Percentiles rank a stretch among this genome's conserved stretches.
Evolutionary conservation across 495 filamentous ascomycete species (phyloP).

Genomic region (Xylaria venustula): DNA sequence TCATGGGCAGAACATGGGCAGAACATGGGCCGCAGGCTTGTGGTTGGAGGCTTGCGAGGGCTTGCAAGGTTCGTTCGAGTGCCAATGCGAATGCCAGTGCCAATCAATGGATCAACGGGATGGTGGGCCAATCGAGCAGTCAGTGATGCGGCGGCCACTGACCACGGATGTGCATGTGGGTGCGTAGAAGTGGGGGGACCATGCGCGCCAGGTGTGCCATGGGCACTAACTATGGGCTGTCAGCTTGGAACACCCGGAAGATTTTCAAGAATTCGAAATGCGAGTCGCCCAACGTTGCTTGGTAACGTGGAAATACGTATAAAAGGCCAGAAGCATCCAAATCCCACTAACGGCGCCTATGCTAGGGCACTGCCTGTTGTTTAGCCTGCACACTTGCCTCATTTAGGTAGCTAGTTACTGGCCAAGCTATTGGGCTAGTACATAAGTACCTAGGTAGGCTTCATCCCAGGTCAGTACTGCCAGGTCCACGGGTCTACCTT

Average conservation of each 20-base stretch:
- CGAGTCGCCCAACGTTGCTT: background rate
- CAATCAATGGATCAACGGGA: constrained; percentile 13
- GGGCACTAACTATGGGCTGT: background rate
- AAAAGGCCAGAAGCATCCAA: constrained; percentile 6
- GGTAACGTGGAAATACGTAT: background rate
- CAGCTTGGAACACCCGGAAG: background rate
- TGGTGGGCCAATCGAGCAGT: constrained; percentile 4
- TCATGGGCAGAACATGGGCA: too few relatives aligned
- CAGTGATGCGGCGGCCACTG: constrained; percentile 9
- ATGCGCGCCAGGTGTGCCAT: constrained; percentile 7
- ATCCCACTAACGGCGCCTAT: background rate
- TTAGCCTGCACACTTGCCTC: too few relatives aligned
- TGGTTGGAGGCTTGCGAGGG: constrained; percentile 11
- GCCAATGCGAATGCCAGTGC: constrained; percentile 7
- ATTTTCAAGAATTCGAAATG: constrained; percentile 1
- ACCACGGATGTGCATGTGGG: background rate
- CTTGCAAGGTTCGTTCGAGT: constrained; percentile 9
- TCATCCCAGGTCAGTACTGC: too few relatives aligned
- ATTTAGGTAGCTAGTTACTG: background rate
- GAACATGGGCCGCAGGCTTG: constrained; percentile 9
- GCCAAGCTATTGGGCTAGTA: background rate
- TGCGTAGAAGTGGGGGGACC: constrained; percentile 10
- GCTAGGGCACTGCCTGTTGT: background rate
- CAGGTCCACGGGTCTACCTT: too few relatives aligned
- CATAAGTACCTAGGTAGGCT: background rate